Base-by-base conservation (phyloP, 2,329 filamentous ascomycete species). In the Fusarium concolor region DNA sequence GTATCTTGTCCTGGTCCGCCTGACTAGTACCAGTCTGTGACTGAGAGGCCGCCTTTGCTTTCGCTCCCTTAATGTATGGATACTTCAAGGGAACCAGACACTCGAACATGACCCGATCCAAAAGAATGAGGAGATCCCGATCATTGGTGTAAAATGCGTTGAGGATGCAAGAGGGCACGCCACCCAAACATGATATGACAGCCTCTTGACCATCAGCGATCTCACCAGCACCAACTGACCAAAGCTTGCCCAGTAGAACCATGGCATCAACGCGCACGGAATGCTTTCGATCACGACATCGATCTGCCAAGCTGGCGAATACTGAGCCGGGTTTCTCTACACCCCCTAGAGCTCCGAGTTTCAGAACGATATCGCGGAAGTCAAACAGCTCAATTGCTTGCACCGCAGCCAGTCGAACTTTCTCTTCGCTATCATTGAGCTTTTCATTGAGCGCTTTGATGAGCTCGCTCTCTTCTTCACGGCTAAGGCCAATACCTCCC, bases 121-220 rank as follows among this genome's bases (percentile, higher is more conserved):
- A 86, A 37, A 96, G 84, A 20, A 93, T 86, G 74, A 96, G 96
- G 52, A 97, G 88, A 67, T 97, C 94, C 2, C 84, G 82, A 76
- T 97, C 94, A 75, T 97, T 97, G 62, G 93, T 91, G 77, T 97
- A 99, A 74, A 91, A 94, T 0, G 91, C 90, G 75, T 94, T 93
- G 65, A 97, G 89, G 43, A 99, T 93, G 65, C 89, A 91, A 2
- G 91, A 91, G 4, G 96, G 95, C 38, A 96, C 93, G 24, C 90
- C 90, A 9, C 90, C 91, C 14, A 99, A 83, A n/a, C 95, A 86
- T 11, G 88, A 83, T 14, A 86, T 87, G 20, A 97, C 90, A 18
- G 86, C 83, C 71, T 97, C 93, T 72, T 95, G 91, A 15, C 92
- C 93, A 52, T 91, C 88, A 24, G 92, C 89, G 71, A 99, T 92